These are phyloP conservation scores for Tuber borchii DNA, from an alignment of 495 filamentous ascomycete species.

Conservation along the genomic window DNA sequence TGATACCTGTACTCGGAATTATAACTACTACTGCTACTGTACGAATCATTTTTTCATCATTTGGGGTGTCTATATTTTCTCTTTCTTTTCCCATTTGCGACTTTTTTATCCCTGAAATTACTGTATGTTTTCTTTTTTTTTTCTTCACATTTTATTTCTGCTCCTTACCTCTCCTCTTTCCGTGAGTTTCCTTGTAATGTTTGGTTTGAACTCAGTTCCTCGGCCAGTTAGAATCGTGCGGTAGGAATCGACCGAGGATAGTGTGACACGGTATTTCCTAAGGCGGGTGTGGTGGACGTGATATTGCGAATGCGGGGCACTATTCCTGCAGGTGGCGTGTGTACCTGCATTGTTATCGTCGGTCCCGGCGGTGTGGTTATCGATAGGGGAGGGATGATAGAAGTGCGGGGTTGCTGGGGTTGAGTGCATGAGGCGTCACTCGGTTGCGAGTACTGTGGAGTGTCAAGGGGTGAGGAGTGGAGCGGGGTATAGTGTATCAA, in stretches of 20 bases:
- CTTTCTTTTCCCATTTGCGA: neutral
- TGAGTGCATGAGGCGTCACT: neutral
- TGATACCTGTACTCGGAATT: neutral
- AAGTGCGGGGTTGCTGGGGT: neutral
- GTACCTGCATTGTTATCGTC: neutral
- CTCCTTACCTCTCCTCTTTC: neutral
- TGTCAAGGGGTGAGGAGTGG: neutral
- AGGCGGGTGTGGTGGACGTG: neutral
- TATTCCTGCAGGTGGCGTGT: neutral
- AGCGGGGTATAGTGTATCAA: neutral
- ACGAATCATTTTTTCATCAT: neutral
- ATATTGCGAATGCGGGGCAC: neutral
- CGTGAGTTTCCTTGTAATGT: neutral
- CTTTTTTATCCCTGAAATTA: neutral
- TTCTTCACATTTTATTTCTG: neutral
- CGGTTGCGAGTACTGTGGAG: neutral
- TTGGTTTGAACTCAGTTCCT: neutral
- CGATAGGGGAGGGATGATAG: neutral
- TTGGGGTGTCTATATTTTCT: neutral
- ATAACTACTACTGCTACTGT: neutral
- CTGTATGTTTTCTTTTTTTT: neutral
- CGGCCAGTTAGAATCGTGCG: neutral
- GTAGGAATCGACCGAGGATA: neutral
- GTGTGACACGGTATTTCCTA: neutral
- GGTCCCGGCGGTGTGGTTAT: neutral